A percentile compares a stretch with the other conserved stretches of the same genome.
Evolutionary conservation across 495 filamentous ascomycete genomes (phyloP).

Genomic region (Cercophora sp.): DNA sequence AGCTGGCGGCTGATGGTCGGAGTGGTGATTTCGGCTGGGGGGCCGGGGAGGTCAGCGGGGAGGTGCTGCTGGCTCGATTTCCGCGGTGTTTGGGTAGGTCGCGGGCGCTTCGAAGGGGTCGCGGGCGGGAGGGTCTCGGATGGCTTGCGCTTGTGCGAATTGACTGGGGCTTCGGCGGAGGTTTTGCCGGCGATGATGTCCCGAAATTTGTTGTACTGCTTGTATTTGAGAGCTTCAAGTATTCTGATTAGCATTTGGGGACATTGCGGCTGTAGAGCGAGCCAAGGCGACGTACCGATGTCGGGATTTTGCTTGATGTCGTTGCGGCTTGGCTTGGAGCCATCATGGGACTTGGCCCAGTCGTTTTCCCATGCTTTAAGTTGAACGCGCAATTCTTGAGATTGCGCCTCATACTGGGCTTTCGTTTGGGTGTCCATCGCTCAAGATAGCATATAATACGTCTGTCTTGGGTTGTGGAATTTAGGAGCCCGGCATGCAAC

Average conservation of each 20-base stretch:
- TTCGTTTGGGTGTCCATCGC: conserved; percentile 42
- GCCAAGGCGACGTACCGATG: conserved; percentile 57
- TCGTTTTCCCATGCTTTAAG: conserved; percentile 83
- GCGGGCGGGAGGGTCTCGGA: conserved; percentile 31
- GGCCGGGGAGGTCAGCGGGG: conserved; percentile 29
- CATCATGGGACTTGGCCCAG: conserved; percentile 65
- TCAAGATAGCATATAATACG: not conserved
- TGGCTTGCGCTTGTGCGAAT: conserved; percentile 32
- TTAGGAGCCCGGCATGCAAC: too few species aligned
- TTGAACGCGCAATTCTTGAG: conserved; percentile 59
- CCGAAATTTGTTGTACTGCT: conserved; percentile 75
- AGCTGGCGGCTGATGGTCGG: conserved; percentile 55
- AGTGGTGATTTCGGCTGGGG: conserved; percentile 55
- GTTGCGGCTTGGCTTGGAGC: conserved; percentile 71
- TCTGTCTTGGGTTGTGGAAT: not conserved
- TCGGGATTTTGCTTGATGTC: conserved; percentile 82
- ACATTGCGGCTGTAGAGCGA: not conserved
- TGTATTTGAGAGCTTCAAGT: conserved; percentile 76
- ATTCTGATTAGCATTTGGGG: not conserved
- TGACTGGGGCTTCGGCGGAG: conserved; percentile 27
- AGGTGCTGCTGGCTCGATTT: conserved; percentile 21
- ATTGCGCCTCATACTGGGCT: conserved; percentile 37
- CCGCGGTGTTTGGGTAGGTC: conserved; percentile 36
- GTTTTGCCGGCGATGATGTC: conserved; percentile 53
- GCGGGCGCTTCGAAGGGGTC: conserved; percentile 44